These are phyloP conservation scores for Calocybe indica DNA, from an alignment of 768 basidiomycete species.

Conservation along the genomic window DNA sequence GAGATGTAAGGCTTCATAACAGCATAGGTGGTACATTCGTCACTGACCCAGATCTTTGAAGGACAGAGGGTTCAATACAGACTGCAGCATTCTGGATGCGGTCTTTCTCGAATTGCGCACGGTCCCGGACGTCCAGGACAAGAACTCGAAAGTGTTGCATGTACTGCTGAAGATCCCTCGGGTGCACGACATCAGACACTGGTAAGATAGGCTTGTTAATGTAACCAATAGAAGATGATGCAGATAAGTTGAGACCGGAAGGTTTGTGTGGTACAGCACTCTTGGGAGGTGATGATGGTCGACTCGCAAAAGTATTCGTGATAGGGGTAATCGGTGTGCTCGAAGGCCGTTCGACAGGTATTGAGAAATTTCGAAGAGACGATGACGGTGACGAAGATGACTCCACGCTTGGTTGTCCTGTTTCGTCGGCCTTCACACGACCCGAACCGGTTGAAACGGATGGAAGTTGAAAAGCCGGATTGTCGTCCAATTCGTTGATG, in stretches of 20 bases:
- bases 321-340: slow-evolving; percentile 66
- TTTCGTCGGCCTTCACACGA: slow-evolving; percentile 13
- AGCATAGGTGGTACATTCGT: neutral
- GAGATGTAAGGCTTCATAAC: slow-evolving; percentile 3
- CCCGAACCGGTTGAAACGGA: slow-evolving; percentile 39
- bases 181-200: slow-evolving; percentile 50
- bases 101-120: slow-evolving; percentile 70
- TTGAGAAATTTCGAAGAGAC: slow-evolving; percentile 30
- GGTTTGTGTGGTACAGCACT: slow-evolving; percentile 31
- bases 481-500: slow-evolving; percentile 69
- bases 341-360: slow-evolving; percentile 52
- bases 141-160: slow-evolving; percentile 57
- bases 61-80: slow-evolving; percentile 80
- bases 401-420: slow-evolving; percentile 20
- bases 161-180: slow-evolving; percentile 56
- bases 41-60: slow-evolving; percentile 62
- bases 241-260: slow-evolving; percentile 29
- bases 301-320: slow-evolving; percentile 49
- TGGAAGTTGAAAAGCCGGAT: slow-evolving; percentile 40
- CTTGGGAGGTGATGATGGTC: slow-evolving; percentile 54
- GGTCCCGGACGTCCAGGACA: slow-evolving; percentile 76
- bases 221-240: slow-evolving; percentile 23
- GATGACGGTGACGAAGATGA: slow-evolving; percentile 21
- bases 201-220: slow-evolving; percentile 44
- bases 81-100: slow-evolving; percentile 64